Percentiles rank a stretch among this genome's conserved stretches.
phyloP scores from a whole-genome alignment of 2,329 filamentous ascomycete genomes.

The Cercospora berteroae region DNA sequence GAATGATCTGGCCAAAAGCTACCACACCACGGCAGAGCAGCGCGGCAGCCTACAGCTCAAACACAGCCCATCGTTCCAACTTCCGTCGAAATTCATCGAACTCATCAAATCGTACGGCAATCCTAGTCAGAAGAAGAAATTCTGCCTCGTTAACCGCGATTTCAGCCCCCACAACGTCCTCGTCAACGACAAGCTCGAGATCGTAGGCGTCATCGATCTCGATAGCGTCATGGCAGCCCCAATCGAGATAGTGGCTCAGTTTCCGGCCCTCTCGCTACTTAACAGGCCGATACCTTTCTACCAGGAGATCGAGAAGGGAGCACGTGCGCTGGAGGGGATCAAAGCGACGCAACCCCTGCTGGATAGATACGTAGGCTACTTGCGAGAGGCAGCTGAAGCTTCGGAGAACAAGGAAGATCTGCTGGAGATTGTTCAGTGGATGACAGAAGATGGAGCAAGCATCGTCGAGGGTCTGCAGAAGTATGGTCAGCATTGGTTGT shows the following conservation, averaged over 20 bases:
- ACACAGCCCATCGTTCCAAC: not conserved
- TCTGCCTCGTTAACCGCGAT: constrained; percentile 9
- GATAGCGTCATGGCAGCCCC: constrained; percentile 11
- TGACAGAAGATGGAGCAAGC: not conserved
- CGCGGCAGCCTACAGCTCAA: not conserved
- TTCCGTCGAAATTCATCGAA: not conserved
- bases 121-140: not conserved
- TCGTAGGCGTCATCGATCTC: constrained; percentile 16
- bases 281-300: not conserved
- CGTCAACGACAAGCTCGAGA: constrained; percentile 14
- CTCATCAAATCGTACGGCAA: constrained; percentile 3
- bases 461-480: not conserved
- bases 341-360: not conserved
- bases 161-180: constrained; percentile 16
- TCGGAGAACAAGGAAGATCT: no score
- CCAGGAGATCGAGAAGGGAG: not conserved
- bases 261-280: not conserved
- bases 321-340: not conserved
- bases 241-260: constrained; percentile 3
- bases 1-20: not conserved
- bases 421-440: not conserved
- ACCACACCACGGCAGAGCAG: not conserved
- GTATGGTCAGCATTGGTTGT: not conserved
- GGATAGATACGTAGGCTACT: not conserved
- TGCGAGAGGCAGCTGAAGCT: not conserved